Evolutionary conservation across 305 asterid species (phyloP).

Genomic region (Ajuga reptans): DNA sequence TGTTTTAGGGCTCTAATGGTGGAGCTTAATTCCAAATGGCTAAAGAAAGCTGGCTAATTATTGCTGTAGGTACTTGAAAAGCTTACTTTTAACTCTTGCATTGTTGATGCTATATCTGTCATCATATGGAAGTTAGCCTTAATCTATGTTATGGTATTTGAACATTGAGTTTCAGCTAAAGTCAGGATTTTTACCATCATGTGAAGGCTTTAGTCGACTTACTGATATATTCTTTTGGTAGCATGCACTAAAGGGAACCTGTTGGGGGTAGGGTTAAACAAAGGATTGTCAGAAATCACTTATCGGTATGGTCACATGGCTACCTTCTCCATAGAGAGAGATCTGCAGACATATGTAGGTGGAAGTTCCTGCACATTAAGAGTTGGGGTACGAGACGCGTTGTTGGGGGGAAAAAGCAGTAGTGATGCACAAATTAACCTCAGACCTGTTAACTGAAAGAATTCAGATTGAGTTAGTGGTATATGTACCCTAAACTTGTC

Average conservation of each 20-base stretch:
- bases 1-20: slow-evolving; percentile 23
- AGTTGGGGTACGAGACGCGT: not conserved
- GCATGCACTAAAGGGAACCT: too few relatives aligned
- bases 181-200: not conserved
- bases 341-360: not conserved
- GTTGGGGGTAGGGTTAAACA: too few relatives aligned
- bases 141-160: not conserved
- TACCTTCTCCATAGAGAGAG: too few relatives aligned
- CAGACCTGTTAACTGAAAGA: too few relatives aligned
- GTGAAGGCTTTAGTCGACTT: not conserved
- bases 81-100: not conserved
- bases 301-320: too few relatives aligned
- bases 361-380: not conserved
- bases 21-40: slow-evolving; percentile 10
- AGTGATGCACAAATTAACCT: too few relatives aligned
- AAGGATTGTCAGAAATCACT: too few relatives aligned
- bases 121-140: not conserved
- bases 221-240: too few relatives aligned
- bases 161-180: not conserved
- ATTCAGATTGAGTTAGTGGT: not conserved
- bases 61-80: not conserved
- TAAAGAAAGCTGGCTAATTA: not conserved
- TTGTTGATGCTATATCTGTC: not conserved
- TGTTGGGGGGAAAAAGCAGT: too few relatives aligned
- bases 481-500: not conserved